Base-by-base conservation (phyloP, 2,329 filamentous ascomycete species). In the Verticillium longisporum region DNA sequence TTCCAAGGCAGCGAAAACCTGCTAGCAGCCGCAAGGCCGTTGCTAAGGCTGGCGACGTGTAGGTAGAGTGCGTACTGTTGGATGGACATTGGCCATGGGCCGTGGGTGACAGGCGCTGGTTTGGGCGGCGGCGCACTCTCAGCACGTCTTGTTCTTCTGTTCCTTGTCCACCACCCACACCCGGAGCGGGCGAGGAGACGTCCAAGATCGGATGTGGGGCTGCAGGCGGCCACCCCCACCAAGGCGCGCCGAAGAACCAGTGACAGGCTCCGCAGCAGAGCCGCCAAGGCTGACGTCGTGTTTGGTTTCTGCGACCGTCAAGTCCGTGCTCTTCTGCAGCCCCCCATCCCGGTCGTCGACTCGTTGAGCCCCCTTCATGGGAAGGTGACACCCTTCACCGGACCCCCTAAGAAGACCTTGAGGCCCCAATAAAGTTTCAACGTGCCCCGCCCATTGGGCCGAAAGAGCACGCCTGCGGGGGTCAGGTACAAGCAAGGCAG, bases 241-340 rank as follows among this genome's bases (percentile, higher is more conserved):
- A 9, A 41, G 36, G 26, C 26, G 56, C 56, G 37, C 45, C 21
- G 56, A 50, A 33, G 26, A 31, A 14, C 56, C 56, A 58, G 56
- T 58, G 37, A 50, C 18, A 58, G 38, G 56, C 34, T 31, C 56
- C 21, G 37, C 37, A 38, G 60, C 60, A 62, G 63, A 63, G 63
- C 63, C 60, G 62, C 63, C 63, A 64, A 64, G 63, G 62, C 60
- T 64, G 63, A 62, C 58, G 61, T 58, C 56, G 56, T 58, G 56
- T 58, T 41, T 58, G 56, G 56, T 58, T 57, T 38, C 56, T 50
- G 56, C 56, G 56, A 50, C 56, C 37, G 56, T 58, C 56, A 14
- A 50, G 56, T 50, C 56, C 56, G 37, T 58, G 56, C 45, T 21
- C n/a, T 10, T 9, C 9, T 50, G 45, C 45, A 50, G 21, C 18